These are phyloP conservation scores for Colletotrichum sp. DNA, from an alignment of 2,329 filamentous ascomycete genomes.

Conservation along the genomic window DNA sequence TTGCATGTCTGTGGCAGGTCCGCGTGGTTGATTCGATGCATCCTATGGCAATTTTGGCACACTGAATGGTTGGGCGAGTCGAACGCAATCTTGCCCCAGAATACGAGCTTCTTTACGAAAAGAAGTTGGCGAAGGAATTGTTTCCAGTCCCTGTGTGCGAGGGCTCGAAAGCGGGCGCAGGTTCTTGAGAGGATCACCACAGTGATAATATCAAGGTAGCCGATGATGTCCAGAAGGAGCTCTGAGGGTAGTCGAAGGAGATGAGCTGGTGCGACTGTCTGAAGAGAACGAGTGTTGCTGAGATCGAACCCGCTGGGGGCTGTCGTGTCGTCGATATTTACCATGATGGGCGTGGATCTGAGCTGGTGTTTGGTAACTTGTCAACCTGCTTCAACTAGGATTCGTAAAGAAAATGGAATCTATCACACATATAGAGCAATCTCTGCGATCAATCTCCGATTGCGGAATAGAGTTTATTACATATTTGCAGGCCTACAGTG, in stretches of 20 bases:
- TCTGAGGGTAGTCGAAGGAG: background rate
- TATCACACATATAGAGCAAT: rapidly evolving
- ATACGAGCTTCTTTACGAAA: background rate
- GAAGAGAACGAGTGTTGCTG: background rate
- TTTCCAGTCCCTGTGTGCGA: background rate
- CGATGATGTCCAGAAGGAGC: background rate
- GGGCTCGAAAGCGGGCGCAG: background rate
- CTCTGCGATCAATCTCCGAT: background rate
- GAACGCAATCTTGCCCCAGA: background rate
- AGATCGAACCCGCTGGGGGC: background rate
- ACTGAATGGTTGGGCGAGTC: background rate
- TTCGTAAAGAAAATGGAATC: background rate
- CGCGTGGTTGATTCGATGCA: background rate
- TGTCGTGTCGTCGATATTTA: background rate
- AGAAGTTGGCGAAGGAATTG: background rate
- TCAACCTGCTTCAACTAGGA: background rate
- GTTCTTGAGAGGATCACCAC: background rate
- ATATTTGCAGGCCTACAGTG: background rate
- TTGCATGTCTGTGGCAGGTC: background rate
- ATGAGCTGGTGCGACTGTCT: background rate
- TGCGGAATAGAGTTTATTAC: background rate
- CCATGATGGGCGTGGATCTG: background rate
- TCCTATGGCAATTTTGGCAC: background rate
- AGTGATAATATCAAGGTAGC: background rate
- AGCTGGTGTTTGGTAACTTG: rapidly evolving